Evolutionary conservation across 1,139 yeast species (phyloP), one percentile per base, ranked within the genome.

Genomic region (Diutina neorugosa): DNA sequence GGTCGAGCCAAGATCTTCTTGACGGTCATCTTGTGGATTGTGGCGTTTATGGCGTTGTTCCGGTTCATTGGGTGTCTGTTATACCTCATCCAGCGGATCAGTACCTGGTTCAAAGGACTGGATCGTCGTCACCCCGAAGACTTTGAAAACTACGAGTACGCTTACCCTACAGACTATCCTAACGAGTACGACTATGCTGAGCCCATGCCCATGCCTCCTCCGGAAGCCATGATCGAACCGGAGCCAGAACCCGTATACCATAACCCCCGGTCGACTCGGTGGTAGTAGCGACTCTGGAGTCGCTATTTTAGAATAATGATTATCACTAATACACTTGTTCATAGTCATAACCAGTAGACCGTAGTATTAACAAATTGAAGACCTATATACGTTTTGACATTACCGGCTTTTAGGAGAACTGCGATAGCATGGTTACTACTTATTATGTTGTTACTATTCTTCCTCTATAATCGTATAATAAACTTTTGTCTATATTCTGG

Each of bases 11-110:
- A 65, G 44, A 71, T 83, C 44, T 85, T 83, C 63, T 82, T 87
- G 64, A 80, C 86, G 7, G 84, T 86, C 41, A 76, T 87, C 55
- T 74, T 87, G 57, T 86, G 95, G 93, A 70, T 85, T 54, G 94
- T 86, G 51, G 95, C 95, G 1, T 77, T 84, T 53, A 76, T 86
- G 78, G 94, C 96, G 1, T 71, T 83, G 5, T 79, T 87, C 66
- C 70, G 96, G 57, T 78, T 87, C 57, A 59, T 82, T 49, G 96
- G 96, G 1, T 83, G 91, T 59, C 60, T 75, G 8, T 63, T 77
- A 44, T 87, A 86, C 63, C 74, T 86, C 68, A 58, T 77, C 1
- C 70, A 46, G 11, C 50, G 50, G n/a, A 11, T 46, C 9, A 34
- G 37, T 8, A 27, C 50, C 14, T 27, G 41, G 41, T 46, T 46